Evolutionary conservation across 2,329 filamentous ascomycete genomes (phyloP), one percentile per base, ranked within the genome.

Genomic region (Coleophoma cylindrospora): DNA sequence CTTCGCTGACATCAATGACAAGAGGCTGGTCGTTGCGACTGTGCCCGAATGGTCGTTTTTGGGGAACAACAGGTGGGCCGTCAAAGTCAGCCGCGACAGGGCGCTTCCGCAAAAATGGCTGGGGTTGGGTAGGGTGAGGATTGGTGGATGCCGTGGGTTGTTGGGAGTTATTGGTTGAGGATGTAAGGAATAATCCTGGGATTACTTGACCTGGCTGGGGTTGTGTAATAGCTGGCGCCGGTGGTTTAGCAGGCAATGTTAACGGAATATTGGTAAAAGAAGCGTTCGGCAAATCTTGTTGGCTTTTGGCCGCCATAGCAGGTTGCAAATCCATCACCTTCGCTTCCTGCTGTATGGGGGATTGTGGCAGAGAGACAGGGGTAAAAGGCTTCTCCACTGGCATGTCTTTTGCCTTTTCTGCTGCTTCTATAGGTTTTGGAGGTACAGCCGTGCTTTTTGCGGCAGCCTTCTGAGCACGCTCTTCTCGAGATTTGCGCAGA

Each of bases 1-100:
- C 81, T 27, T 95, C 91, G 63, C 89, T 95, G 37, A 95, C 85
- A 56, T 95, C 82, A 57, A 96, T 95, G 37, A 96, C 80, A 47
- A 95, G 79, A 3, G 78, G 78, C 45, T 83, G 75, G 21, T 84
- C 75, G 47, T 77, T 71, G 21, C 75, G 73, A 43, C 73, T 74
- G 41, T 84, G 80, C 12, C 79, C 80, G 59, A 85, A 84, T 4
- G 81, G 78, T 45, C 84, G 81, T 58, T 87, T 67, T 51, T 56
- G 60, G 9, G 57, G 50, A 1, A 67, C 61, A 13, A 69, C 63
- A 0, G 73, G 68, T 17, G 74, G 71, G n/a, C 81, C 78, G 53
- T 87, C 81, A 55, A 87, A 84, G 61, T 91, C 86, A 4, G 86
- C 79, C 12, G 88, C 85, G 38, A 87, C 79, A 34, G 81, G 81